phyloP scores from a whole-genome alignment of 345 rosid genomes.

The Euphorbia lathyris region DNA sequence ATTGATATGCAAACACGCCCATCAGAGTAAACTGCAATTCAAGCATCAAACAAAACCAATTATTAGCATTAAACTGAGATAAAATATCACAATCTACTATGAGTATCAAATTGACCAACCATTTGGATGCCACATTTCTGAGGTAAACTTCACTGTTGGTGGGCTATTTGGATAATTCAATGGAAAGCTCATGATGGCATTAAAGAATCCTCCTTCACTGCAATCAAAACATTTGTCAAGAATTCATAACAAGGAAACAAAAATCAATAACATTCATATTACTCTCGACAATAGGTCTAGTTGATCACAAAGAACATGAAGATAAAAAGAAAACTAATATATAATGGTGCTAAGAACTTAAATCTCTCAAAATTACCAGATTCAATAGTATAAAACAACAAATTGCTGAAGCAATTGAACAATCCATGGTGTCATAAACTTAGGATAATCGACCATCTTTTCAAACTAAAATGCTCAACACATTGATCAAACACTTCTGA shows the following conservation, averaged over 20 bases:
- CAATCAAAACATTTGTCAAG: conserved; percentile 11
- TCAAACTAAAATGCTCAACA: not conserved
- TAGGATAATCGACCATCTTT: not conserved
- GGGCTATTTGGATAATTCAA: conserved; percentile 87
- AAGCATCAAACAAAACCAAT: conserved; percentile 9
- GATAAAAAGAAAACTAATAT: not conserved
- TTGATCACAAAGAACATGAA: not conserved
- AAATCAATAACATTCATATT: not conserved
- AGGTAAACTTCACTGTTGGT: conserved; percentile 80
- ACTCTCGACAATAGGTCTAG: not conserved
- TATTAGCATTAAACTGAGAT: not conserved
- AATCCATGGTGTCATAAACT: not conserved
- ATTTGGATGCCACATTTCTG: conserved; percentile 98
- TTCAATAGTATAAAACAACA: not conserved
- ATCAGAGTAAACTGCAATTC: conserved; percentile 67
- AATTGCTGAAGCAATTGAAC: not conserved
- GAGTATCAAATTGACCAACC: conserved; percentile 39
- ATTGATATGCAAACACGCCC: conserved; percentile 97
- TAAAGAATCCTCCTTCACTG: conserved; percentile 97
- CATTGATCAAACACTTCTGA: not conserved
- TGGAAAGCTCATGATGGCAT: conserved; percentile 94
- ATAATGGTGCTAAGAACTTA: not conserved
- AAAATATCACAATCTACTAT: not conserved
- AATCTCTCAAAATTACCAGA: not conserved
- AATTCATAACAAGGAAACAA: not conserved